Conservation (phyloP, 169 alveolate genomes). For the Plasmodium relictum region DNA sequence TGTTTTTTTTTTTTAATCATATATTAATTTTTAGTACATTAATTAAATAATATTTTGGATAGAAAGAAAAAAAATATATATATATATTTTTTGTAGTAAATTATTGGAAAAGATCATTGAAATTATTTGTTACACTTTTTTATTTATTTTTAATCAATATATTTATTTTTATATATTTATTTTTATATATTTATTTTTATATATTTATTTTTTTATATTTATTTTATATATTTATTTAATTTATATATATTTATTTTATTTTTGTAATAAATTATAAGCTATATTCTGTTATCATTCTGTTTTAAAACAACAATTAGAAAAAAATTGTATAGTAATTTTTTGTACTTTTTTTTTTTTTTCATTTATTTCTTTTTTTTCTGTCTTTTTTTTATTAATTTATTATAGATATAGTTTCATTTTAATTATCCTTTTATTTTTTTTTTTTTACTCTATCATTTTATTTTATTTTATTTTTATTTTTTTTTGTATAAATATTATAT, state of each 20-base stretch:
- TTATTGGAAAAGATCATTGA: constrained; percentile 1
- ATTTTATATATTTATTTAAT: neutral
- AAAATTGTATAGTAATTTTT: neutral
- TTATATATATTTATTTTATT: neutral
- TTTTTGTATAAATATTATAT: no score
- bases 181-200: neutral
- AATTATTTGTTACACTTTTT: neutral
- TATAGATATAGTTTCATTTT: no score
- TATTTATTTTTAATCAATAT: neutral
- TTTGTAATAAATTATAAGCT: neutral
- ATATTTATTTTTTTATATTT: neutral
- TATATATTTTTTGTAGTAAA: constrained; percentile 3
- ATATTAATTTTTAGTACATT: neutral
- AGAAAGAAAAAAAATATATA: neutral
- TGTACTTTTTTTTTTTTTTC: neutral
- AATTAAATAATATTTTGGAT: neutral
- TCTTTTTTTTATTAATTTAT: neutral
- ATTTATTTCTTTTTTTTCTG: neutral
- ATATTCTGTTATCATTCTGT: neutral
- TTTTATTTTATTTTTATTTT: no score
- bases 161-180: neutral
- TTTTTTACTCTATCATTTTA: no score
- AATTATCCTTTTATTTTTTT: no score
- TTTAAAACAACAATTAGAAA: neutral
- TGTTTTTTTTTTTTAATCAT: neutral